Percentiles rank a stretch among this genome's conserved stretches.
These are phyloP conservation scores for Tilletia walkeri DNA, from an alignment of 1,284 basidiomycete species.

Conservation along the genomic window DNA sequence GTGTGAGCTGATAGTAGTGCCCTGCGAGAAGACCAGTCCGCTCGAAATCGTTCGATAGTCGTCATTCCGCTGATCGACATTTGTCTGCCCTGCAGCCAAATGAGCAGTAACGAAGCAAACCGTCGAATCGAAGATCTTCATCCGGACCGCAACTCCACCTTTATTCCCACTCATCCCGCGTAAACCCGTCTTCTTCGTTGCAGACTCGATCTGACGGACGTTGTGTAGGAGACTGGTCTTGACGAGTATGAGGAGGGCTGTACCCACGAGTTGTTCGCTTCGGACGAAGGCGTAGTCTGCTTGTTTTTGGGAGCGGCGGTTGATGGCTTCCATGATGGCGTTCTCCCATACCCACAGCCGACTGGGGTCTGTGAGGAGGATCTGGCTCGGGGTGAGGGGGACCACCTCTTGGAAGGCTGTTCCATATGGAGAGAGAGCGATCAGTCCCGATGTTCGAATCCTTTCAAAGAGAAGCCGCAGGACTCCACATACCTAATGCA, in stretches of 20 bases:
- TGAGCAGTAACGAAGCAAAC: constrained; percentile 96
- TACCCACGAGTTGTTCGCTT: constrained; percentile 94
- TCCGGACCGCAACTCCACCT: constrained; percentile 79
- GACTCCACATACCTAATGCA: constrained; percentile 24
- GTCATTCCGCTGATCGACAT: constrained; percentile 83
- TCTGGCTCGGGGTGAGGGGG: constrained; percentile 91
- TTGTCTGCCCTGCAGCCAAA: constrained; percentile 86
- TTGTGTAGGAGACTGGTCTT: constrained; percentile 72
- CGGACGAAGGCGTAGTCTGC: constrained; percentile 79
- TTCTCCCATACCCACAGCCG: constrained; percentile 75
- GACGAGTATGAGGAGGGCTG: constrained; percentile 81
- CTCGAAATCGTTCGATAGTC: constrained; percentile 85
- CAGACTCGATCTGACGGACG: constrained; percentile 85
- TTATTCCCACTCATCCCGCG: constrained; percentile 96
- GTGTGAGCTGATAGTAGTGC: constrained; percentile 82
- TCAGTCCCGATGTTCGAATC: constrained; percentile 57
- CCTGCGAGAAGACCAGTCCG: constrained; percentile 80
- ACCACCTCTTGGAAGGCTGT: constrained; percentile 98
- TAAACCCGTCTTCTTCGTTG: constrained; percentile 92
- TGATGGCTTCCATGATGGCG: constrained; percentile 75
- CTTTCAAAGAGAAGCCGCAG: background rate
- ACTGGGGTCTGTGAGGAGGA: constrained; percentile 85
- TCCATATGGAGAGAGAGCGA: constrained; percentile 65
- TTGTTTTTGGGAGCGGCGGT: constrained; percentile 65
- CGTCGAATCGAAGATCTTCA: constrained; percentile 83